Percentiles rank a stretch among this genome's conserved stretches.
Evolutionary conservation across 495 filamentous ascomycete species (phyloP).

Genomic region (Talaromyces thailandensis): DNA sequence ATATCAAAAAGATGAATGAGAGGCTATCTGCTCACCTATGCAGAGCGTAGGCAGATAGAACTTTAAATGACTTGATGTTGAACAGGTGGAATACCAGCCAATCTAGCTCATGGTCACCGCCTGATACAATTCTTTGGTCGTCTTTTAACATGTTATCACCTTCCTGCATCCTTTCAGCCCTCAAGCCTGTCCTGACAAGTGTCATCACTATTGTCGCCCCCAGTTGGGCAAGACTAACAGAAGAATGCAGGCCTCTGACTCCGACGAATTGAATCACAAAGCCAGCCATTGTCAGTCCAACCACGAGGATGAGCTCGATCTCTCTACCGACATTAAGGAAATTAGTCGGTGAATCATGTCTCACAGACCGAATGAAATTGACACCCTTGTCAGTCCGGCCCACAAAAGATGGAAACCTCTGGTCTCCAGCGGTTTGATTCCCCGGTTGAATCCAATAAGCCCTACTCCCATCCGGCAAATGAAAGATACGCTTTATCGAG

Average conservation of each 20-base stretch:
- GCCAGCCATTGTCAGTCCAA: slow-evolving; percentile 29
- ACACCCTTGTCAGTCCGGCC: slow-evolving; percentile 13
- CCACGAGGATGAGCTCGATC: slow-evolving; percentile 11
- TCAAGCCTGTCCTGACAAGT: slow-evolving; percentile 32
- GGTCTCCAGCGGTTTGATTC: slow-evolving; percentile 28
- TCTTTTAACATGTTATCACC: slow-evolving; percentile 20
- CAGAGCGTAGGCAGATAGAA: neutral
- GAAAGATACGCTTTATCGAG: slow-evolving; percentile 21
- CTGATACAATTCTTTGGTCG: slow-evolving; percentile 15
- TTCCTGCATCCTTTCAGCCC: slow-evolving; percentile 29
- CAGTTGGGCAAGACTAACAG: slow-evolving; percentile 36
- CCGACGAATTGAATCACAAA: slow-evolving; percentile 44
- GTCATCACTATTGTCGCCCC: slow-evolving; percentile 39
- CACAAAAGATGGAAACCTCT: slow-evolving; percentile 30
- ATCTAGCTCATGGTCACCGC: slow-evolving; percentile 35
- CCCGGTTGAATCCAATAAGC: slow-evolving; percentile 37
- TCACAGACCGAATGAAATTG: slow-evolving; percentile 26
- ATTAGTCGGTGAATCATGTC: slow-evolving; percentile 6
- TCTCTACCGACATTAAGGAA: neutral
- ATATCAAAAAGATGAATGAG: too few relatives aligned
- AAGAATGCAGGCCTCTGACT: slow-evolving; percentile 38
- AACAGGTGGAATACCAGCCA: slow-evolving; percentile 32
- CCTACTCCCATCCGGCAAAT: slow-evolving; percentile 22
- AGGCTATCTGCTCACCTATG: neutral
- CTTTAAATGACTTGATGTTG: slow-evolving; percentile 16